Percentiles rank a stretch among this genome's conserved stretches.
phyloP scores from a whole-genome alignment of 768 basidiomycete genomes.

The Nevesoporus exiguus region DNA sequence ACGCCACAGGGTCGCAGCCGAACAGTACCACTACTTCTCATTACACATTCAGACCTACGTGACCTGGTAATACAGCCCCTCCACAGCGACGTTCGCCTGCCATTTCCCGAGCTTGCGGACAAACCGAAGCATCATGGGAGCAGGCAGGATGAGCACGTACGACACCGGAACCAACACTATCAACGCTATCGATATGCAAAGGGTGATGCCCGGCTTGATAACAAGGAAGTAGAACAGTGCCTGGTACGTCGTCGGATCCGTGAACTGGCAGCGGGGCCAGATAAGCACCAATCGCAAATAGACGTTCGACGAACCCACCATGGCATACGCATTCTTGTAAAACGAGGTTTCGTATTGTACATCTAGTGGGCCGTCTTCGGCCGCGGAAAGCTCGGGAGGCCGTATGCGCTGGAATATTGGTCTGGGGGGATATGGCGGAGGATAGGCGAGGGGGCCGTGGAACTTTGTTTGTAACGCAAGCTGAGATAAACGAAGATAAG shows the following conservation, averaged over 20 bases:
- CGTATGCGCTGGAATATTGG: conserved; percentile 73
- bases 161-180: conserved; percentile 55
- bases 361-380: conserved; percentile 42
- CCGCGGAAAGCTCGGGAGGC: conserved; percentile 44
- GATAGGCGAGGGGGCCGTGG: conserved; percentile 63
- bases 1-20: conserved; percentile 31
- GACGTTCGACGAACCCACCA: conserved; percentile 46
- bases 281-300: conserved; percentile 6
- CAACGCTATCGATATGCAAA: conserved; percentile 56
- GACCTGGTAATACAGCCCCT: conserved; percentile 52
- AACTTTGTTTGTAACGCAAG: conserved; percentile 67
- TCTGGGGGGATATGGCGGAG: conserved; percentile 60
- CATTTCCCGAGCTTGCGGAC: conserved; percentile 68
- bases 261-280: conserved; percentile 48
- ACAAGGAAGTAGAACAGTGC: conserved; percentile 87
- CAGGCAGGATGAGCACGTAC: conserved; percentile 59
- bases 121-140: conserved; percentile 63
- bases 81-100: conserved; percentile 82
- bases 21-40: conserved; percentile 1
- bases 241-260: conserved; percentile 78
- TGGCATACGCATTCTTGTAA: conserved; percentile 77
- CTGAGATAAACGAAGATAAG: conserved; percentile 32
- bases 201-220: conserved; percentile 77
- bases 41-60: conserved; percentile 13
- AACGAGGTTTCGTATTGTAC: conserved; percentile 64